Evolutionary conservation across 768 basidiomycete species (phyloP).

Genomic region (Tulasnella sp.): DNA sequence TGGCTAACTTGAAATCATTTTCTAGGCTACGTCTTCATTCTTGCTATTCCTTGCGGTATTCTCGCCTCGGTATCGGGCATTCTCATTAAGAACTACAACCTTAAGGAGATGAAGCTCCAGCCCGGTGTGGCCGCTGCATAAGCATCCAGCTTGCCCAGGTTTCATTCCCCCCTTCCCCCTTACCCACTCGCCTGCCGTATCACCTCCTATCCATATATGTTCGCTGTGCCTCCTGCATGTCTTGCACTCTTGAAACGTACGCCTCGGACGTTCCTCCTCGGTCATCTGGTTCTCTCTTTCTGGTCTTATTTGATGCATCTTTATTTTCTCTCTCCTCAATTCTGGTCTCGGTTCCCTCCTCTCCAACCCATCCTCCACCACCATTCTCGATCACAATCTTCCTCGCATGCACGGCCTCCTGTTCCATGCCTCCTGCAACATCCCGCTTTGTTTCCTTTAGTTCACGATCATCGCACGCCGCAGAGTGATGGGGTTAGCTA

Average conservation of each 20-base stretch:
- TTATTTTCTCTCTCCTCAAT: not conserved
- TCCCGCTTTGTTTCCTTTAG: not conserved
- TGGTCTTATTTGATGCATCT: not conserved
- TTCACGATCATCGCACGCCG: not conserved
- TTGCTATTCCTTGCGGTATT: constrained; percentile 20
- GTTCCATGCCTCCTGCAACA: not conserved
- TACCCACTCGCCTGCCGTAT: not conserved
- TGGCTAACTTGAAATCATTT: not conserved
- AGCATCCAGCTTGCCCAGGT: not conserved
- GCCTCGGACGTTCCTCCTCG: not conserved
- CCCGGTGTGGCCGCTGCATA: constrained; percentile 18
- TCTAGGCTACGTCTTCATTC: constrained; percentile 22
- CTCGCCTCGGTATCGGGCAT: constrained; percentile 11
- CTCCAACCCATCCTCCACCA: not conserved
- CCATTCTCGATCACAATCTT: not conserved
- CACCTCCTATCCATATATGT: not conserved
- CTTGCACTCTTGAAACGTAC: not conserved
- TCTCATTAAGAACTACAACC: constrained; percentile 37
- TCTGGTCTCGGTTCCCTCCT: not conserved
- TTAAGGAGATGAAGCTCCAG: constrained; percentile 31
- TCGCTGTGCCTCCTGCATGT: not conserved
- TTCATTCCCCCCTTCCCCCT: not conserved
- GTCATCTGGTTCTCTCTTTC: not conserved
- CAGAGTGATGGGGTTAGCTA: not conserved
- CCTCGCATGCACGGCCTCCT: too few relatives aligned